Evolutionary conservation across 441 rosid genomes (phyloP).

Genomic region (Gossypium aridum): DNA sequence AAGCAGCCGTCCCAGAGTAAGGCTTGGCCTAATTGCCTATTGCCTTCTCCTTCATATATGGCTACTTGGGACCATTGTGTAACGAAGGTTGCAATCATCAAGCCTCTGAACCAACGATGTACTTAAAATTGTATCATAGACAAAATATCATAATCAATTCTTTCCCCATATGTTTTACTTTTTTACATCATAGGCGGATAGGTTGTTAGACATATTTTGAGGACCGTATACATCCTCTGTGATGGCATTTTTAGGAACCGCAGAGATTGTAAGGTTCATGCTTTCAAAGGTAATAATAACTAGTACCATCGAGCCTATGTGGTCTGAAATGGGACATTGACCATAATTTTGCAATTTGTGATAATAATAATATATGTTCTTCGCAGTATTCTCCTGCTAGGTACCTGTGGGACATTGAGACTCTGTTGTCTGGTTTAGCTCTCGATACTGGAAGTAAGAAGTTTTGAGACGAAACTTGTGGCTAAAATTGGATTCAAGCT

Average conservation of each 20-base stretch:
- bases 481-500: too few relatives aligned
- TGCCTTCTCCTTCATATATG: constrained; percentile 74
- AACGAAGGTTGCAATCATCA: constrained; percentile 11
- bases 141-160: neutral
- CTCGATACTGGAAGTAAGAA: too few relatives aligned
- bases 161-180: constrained; percentile 8
- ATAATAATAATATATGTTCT: neutral
- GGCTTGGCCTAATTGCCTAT: constrained; percentile 68
- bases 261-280: constrained; percentile 26
- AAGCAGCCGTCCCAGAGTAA: constrained; percentile 77
- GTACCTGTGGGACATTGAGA: too few relatives aligned
- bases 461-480: too few relatives aligned
- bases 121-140: constrained; percentile 30
- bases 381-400: too few relatives aligned
- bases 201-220: constrained; percentile 17
- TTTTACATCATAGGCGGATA: neutral
- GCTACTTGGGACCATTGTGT: constrained; percentile 73
- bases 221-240: constrained; percentile 27
- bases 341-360: neutral
- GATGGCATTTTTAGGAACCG: constrained; percentile 32
- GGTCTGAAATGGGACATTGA: constrained; percentile 6
- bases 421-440: too few relatives aligned
- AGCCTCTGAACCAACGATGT: constrained; percentile 2
- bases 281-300: constrained; percentile 16
- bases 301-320: neutral